phyloP scores from a whole-genome alignment of 495 filamentous ascomycete species.

The Friedmanniomyces endolithicus region DNA sequence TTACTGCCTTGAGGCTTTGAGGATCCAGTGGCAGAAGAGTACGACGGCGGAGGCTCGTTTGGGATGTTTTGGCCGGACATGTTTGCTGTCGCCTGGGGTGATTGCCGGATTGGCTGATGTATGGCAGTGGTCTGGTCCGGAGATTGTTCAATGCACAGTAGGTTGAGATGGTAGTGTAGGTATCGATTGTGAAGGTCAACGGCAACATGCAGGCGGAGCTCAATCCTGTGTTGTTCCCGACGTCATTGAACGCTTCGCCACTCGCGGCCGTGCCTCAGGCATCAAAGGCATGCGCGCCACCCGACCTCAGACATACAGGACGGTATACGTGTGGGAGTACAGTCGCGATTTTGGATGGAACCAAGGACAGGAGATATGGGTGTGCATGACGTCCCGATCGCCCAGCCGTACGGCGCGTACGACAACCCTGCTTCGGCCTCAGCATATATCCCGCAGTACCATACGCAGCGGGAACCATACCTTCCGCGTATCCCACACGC shows the following conservation, averaged over 20 bases:
- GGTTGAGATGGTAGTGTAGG: no score
- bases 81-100: background rate
- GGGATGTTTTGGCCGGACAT: conserved; percentile 8
- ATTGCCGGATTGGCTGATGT: background rate
- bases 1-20: background rate
- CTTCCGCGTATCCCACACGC: background rate
- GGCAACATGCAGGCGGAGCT: no score
- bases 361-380: background rate
- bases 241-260: no score
- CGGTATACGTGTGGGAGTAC: no score
- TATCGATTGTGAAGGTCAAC: no score
- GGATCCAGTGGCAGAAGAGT: background rate
- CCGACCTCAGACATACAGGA: no score
- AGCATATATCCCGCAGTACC: background rate
- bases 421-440: background rate
- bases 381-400: background rate
- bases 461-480: no score
- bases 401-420: background rate
- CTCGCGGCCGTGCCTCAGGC: no score
- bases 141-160: background rate
- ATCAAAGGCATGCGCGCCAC: no score
- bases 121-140: no score
- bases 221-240: no score
- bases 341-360: no score
- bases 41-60: conserved; percentile 9